Evolutionary conservation across 2,329 filamentous ascomycete genomes (phyloP), one percentile per base, ranked within the genome.

Genomic region (Nemania bipapillata): DNA sequence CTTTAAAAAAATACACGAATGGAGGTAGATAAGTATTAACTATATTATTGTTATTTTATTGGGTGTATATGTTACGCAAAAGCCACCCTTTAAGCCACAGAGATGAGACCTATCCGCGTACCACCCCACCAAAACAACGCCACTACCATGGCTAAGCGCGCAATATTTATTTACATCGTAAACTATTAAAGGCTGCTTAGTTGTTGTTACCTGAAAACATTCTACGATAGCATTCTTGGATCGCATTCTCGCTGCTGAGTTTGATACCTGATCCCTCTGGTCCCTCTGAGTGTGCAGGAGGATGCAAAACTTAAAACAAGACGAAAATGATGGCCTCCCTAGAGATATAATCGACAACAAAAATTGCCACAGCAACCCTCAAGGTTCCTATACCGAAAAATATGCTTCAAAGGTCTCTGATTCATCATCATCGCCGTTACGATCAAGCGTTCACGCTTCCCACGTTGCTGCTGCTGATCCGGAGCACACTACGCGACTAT

Each of bases 401-500:
- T 15, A 15, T 40, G 15, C 40, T 45, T 45, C 40, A 3, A 45
- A 45, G 40, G 4, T 45, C 15, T 45, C 40, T n/a, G 15, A 17
- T n/a, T 45, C 40, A 17, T 45, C 40, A 45, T n/a, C 40, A 45
- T 2, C 40, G 15, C 20, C 40, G 15, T 45, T 17, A 17, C 15
- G 40, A 45, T n/a, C 15, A 17, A n/a, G 40, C 40, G n/a, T 45
- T 45, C 40, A 45, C 8, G 2, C 3, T 45, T 45, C 20, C 12
- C 15, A 45, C 15, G 40, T n/a, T 45, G 40, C 42, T 56, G 20
- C 37, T 11, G 57, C 52, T 17, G 53, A 63, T 28, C 61, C 53
- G 15, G 61, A 63, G 53, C 30, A 57, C 7, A 63, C 17, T 15
- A 52, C 52, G 22, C 28, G 15, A 30, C 15, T 63, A 22, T 57